Conservation (phyloP, 2,329 filamentous ascomycete genomes). For the Monosporascus sp. region DNA sequence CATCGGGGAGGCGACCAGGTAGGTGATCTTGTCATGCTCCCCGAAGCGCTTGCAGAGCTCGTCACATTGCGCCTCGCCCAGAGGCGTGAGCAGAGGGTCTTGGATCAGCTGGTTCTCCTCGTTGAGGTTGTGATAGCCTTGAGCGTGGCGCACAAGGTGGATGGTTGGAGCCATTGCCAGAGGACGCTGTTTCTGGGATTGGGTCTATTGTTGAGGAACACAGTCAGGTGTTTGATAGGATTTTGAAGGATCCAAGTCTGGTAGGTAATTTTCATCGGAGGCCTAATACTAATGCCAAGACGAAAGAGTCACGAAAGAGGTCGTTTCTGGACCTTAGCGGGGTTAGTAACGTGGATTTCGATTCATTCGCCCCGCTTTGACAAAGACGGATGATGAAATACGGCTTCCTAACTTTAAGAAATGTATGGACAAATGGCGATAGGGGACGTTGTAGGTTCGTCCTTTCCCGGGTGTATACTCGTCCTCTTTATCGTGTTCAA, state of each 20-base stretch:
- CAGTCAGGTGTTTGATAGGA: background rate
- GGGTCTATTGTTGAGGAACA: no score
- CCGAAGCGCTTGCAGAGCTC: constrained; percentile 59
- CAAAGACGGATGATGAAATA: no score
- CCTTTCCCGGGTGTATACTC: no score
- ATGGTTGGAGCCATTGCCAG: constrained; percentile 49
- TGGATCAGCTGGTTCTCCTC: constrained; percentile 63
- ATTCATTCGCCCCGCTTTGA: no score
- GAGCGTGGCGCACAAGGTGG: constrained; percentile 67
- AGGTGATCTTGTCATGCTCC: constrained; percentile 57
- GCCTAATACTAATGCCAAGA: background rate
- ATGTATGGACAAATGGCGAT: no score
- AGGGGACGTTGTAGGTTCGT: no score
- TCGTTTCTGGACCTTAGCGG: background rate
- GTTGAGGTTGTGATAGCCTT: constrained; percentile 77
- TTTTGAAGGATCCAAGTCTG: no score
- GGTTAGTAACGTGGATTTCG: no score
- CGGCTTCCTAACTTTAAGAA: no score
- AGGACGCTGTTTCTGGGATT: background rate
- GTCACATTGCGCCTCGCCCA: constrained; percentile 71
- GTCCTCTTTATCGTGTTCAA: no score
- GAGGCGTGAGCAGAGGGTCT: constrained; percentile 73
- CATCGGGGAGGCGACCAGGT: constrained; percentile 73
- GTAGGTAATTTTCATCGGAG: no score
- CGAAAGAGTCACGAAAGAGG: background rate